These are phyloP conservation scores for Funneliformis geosporum DNA, from an alignment of 192 early-diverging fungal genomes.

Conservation along the genomic window DNA sequence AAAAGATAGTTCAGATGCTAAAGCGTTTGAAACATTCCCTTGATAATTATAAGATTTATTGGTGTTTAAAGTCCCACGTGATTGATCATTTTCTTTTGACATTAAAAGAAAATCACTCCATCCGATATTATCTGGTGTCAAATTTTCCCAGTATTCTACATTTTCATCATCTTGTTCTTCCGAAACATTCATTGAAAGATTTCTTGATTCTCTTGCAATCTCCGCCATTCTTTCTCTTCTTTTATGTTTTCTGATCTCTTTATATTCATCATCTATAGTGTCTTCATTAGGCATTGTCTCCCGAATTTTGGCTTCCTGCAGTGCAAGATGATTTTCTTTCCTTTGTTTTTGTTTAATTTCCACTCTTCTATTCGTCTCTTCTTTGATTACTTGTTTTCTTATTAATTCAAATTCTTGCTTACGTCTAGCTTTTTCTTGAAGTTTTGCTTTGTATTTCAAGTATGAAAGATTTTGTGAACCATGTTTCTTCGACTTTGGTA, in stretches of 20 bases:
- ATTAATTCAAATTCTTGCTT: neutral
- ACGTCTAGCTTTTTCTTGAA: neutral
- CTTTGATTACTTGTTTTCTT: neutral
- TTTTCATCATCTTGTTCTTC: neutral
- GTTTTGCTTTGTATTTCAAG: neutral
- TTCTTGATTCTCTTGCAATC: neutral
- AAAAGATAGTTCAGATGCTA: neutral
- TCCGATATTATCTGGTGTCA: neutral
- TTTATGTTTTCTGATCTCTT: neutral
- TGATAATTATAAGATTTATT: neutral
- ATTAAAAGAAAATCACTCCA: neutral
- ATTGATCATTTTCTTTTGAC: neutral
- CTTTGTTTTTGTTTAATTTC: neutral
- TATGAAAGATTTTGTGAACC: neutral
- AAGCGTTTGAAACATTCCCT: neutral
- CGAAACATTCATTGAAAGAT: neutral
- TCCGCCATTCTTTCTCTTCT: neutral
- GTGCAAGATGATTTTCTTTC: neutral
- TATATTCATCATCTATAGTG: neutral
- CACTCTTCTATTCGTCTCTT: neutral
- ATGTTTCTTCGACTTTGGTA: neutral
- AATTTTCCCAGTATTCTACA: neutral
- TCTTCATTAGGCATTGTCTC: neutral
- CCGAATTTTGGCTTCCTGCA: neutral
- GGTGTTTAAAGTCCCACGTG: neutral